Conservation (phyloP, 2,329 filamentous ascomycete genomes). For the Sporothrix inflata region DNA sequence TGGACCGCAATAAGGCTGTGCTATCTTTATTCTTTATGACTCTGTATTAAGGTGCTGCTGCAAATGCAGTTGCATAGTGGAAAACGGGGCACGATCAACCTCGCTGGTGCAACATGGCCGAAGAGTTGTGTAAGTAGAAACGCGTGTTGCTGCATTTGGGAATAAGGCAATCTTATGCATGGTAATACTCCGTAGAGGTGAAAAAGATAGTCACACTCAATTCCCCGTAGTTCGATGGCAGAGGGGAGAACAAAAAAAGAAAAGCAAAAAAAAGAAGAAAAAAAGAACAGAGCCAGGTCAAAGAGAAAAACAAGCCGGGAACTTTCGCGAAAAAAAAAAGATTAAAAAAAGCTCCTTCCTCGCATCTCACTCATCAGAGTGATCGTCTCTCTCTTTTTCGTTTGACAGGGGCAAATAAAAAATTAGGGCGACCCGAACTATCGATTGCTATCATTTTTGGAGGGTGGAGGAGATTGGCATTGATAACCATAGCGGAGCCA, state of each 20-base stretch:
- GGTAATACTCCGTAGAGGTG: constrained; percentile 6
- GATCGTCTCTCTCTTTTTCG: constrained; percentile 11
- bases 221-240: neutral
- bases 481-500: constrained; percentile 18
- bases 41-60: neutral
- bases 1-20: constrained; percentile 9
- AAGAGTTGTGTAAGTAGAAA: constrained; percentile 13
- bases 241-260: neutral
- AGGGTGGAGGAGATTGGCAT: constrained; percentile 25
- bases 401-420: constrained; percentile 5
- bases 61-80: neutral
- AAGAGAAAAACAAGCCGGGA: neutral
- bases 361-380: constrained; percentile 7
- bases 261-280: neutral
- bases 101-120: neutral
- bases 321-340: neutral
- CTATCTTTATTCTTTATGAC: neutral
- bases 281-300: neutral
- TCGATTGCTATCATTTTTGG: constrained; percentile 24
- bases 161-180: constrained; percentile 17
- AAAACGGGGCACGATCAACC: neutral
- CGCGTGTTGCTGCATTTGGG: constrained; percentile 19
- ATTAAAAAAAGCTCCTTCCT: neutral
- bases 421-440: constrained; percentile 25
- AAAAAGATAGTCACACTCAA: constrained; percentile 13